Conservation (phyloP, 495 filamentous ascomycete genomes). For the Hypoxylon fuscum region DNA sequence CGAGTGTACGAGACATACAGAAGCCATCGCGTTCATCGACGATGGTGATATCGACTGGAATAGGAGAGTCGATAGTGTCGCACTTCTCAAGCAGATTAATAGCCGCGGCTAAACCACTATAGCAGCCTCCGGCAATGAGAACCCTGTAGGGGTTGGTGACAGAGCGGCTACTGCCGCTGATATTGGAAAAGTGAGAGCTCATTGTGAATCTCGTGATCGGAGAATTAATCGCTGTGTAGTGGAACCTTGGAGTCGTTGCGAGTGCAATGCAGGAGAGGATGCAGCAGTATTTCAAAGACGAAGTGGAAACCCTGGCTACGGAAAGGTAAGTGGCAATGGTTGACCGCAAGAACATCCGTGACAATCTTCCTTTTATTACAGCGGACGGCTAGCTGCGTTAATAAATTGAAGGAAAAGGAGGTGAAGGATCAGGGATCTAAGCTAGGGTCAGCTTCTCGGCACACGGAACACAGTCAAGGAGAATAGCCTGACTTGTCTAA, state of each 20-base stretch:
- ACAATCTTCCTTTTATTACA: not conserved
- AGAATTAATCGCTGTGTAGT: slow-evolving; percentile 18
- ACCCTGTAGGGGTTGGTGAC: slow-evolving; percentile 48
- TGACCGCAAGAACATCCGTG: slow-evolving; percentile 28
- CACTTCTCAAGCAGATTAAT: slow-evolving; percentile 69
- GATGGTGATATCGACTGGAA: slow-evolving; percentile 69
- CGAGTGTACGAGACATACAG: slow-evolving; percentile 55
- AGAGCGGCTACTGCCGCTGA: slow-evolving; percentile 18
- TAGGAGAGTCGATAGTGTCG: slow-evolving; percentile 46
- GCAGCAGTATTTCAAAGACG: slow-evolving; percentile 24
- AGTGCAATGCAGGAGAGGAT: slow-evolving; percentile 9
- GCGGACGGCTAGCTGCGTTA: slow-evolving; percentile 1
- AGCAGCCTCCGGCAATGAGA: slow-evolving; percentile 70
- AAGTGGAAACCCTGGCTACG: slow-evolving; percentile 9
- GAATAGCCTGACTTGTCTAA: slow-evolving; percentile 26
- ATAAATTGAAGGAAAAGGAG: slow-evolving; percentile 15
- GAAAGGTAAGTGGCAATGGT: slow-evolving; percentile 5
- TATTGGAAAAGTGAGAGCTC: slow-evolving; percentile 14
- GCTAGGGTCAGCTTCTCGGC: slow-evolving; percentile 26
- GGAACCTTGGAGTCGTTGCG: slow-evolving; percentile 14
- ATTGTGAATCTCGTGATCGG: slow-evolving; percentile 24
- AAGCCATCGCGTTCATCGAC: slow-evolving; percentile 77
- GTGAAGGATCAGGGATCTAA: slow-evolving; percentile 5
- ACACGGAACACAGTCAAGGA: slow-evolving; percentile 20
- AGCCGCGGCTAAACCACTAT: slow-evolving; percentile 68